Conservation (phyloP, 257 asterid genomes). For the Ligustrum vulgare region DNA sequence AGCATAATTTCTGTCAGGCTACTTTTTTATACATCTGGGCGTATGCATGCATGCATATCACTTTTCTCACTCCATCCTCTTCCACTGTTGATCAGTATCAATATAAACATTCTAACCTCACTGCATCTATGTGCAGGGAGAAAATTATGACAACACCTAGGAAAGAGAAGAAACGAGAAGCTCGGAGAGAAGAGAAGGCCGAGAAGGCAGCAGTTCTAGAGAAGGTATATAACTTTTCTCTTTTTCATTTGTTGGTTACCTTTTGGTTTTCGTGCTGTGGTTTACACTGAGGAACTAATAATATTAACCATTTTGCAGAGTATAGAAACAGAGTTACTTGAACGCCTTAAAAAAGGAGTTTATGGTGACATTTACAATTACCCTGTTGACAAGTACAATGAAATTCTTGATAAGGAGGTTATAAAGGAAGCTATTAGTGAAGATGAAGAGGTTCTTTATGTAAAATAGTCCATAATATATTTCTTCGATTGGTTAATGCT, state of each 20-base stretch:
- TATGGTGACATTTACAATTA: conserved; percentile 72
- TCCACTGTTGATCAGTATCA: not conserved
- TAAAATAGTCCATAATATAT: not conserved
- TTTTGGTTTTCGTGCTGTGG: conserved; percentile 5
- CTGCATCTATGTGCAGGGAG: not conserved
- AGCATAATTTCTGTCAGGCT: not conserved
- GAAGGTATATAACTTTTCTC: conserved; percentile 39
- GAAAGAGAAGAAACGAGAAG: conserved; percentile 73
- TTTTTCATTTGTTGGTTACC: not conserved
- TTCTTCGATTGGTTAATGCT: conserved; percentile 4
- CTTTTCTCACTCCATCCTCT: not conserved
- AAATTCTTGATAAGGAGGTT: conserved; percentile 62
- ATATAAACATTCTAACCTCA: not conserved
- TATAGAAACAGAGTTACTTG: conserved; percentile 83
- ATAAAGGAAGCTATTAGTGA: conserved; percentile 37
- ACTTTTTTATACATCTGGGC: not conserved
- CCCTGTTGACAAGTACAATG: conserved; percentile 51
- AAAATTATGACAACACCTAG: conserved; percentile 85
- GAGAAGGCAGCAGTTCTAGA: conserved; percentile 80
- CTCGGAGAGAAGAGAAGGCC: conserved; percentile 92
- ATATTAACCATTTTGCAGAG: conserved; percentile 42
- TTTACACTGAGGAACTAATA: conserved; percentile 14
- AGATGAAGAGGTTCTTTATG: conserved; percentile 56
- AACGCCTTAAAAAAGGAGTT: conserved; percentile 69
- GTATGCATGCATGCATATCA: too few species aligned